phyloP scores from a whole-genome alignment of 108 stramenopile species.

The Nitzschia sp. region DNA sequence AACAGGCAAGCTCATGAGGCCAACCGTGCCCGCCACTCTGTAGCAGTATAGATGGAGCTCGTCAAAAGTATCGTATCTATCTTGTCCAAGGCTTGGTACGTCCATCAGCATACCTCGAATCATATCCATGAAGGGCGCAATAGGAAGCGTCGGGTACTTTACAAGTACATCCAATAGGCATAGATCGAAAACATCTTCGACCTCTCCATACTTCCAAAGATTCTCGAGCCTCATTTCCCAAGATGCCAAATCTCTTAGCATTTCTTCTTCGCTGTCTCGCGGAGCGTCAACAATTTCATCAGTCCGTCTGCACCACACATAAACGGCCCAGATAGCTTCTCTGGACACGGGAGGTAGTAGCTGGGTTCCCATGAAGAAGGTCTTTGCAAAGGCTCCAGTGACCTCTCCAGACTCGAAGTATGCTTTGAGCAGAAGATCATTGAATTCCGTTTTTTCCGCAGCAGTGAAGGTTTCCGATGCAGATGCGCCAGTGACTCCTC shows the following conservation, averaged over 20 bases:
- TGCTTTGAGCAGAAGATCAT: slow-evolving; percentile 63
- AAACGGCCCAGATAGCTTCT: slow-evolving; percentile 93
- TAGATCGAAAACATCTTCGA: slow-evolving; percentile 91
- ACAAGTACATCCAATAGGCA: slow-evolving; percentile 86
- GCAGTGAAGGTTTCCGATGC: slow-evolving; percentile 29
- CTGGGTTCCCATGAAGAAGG: slow-evolving; percentile 94
- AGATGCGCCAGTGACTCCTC: not conserved
- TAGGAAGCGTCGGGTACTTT: slow-evolving; percentile 86
- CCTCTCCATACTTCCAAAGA: slow-evolving; percentile 82
- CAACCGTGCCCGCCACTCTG: slow-evolving; percentile 96
- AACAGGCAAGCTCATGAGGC: slow-evolving; percentile 95
- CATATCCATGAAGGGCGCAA: slow-evolving; percentile 95
- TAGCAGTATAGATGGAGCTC: slow-evolving; percentile 97
- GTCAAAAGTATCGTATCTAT: slow-evolving; percentile 92
- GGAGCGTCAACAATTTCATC: slow-evolving; percentile 98
- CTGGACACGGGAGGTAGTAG: slow-evolving; percentile 68
- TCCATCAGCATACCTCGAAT: slow-evolving; percentile 97
- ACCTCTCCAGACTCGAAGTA: slow-evolving; percentile 96
- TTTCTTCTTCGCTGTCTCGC: slow-evolving; percentile 66
- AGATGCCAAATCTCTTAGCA: slow-evolving; percentile 75
- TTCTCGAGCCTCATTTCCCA: slow-evolving; percentile 89
- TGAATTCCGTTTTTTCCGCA: slow-evolving; percentile 40
- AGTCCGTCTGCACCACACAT: slow-evolving; percentile 97
- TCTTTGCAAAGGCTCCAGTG: slow-evolving; percentile 94
- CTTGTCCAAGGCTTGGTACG: slow-evolving; percentile 89